Evolutionary conservation across 2,329 filamentous ascomycete species (phyloP), one percentile per base, ranked within the genome.

Genomic region (Rasamsonia emersonii): DNA sequence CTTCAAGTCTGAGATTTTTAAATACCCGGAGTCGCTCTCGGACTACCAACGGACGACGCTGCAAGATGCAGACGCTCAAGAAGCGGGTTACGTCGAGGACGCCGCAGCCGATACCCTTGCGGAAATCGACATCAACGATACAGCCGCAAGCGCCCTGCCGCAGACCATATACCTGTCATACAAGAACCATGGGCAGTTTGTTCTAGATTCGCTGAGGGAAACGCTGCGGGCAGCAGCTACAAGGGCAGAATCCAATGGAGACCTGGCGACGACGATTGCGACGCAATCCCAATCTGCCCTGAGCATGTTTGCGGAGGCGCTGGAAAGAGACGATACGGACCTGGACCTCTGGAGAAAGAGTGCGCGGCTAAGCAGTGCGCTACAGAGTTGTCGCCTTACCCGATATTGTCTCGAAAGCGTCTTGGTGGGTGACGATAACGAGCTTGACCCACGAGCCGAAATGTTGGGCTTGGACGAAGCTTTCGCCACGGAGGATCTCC

Each of bases 181-280:
- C 67, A 98, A 96, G 59, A 98, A 96, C 47, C 79, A 89, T 60
- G 91, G 86, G 24, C 85, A 96, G 51, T 95, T 93, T 51, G 67
- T 81, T 36, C 67, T 98, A n/a, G 89, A 98, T 53, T 66, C 63
- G 36, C 74, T 81, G 44, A 77, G 69, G 45, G 63, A 74, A 56
- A 68, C 61, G 25, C 42, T 70, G 14, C 45, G 47, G 18, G 42
- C 38, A 13, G 14, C 34, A 13, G 21, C 37, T n/a, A 14, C 42
- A 23, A 39, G 39, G 0, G 19, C 49, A 11, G 44, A 48, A 4
- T 23, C 28, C 26, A 32, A 40, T 5, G 34, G 37, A 9, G 40
- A 47, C 2, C 28, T 41, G 14, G 31, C 37, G 6, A 28, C 24
- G 10, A 42, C 51, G 6, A 44, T 54, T 18, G 47, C 50, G n/a